phyloP scores from a whole-genome alignment of 768 basidiomycete species.

The Candolleomyces efflorescens region DNA sequence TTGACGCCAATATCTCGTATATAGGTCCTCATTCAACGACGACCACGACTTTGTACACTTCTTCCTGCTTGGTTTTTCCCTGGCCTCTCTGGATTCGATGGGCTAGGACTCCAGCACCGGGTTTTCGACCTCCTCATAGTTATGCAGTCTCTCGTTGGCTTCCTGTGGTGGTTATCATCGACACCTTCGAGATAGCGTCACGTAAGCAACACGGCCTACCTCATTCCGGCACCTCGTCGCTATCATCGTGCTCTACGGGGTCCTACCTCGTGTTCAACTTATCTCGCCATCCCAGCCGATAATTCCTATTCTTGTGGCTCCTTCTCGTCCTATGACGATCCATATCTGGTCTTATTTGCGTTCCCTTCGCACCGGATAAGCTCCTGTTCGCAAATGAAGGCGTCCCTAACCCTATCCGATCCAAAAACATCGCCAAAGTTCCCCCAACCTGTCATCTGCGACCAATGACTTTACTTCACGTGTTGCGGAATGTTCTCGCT shows the following conservation, averaged over 20 bases:
- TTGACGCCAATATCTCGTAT: neutral
- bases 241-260: neutral
- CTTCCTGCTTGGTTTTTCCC: neutral
- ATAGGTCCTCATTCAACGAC: neutral
- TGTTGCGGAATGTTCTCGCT: neutral
- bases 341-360: neutral
- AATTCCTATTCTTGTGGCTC: too few species aligned
- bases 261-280: neutral
- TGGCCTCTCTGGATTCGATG: too few species aligned
- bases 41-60: neutral
- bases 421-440: neutral
- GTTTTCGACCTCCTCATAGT: too few species aligned
- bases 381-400: neutral
- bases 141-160: too few species aligned
- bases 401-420: too few species aligned
- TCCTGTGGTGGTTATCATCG: neutral
- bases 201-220: neutral
- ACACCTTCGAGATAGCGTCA: neutral
- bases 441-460: neutral
- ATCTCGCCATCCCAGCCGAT: neutral
- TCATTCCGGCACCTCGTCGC: neutral
- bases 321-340: neutral
- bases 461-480: neutral
- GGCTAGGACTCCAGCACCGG: too few species aligned
- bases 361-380: neutral